Base-by-base conservation (phyloP, 1,284 basidiomycete species). In the Cystobasidiaceae sp. region DNA sequence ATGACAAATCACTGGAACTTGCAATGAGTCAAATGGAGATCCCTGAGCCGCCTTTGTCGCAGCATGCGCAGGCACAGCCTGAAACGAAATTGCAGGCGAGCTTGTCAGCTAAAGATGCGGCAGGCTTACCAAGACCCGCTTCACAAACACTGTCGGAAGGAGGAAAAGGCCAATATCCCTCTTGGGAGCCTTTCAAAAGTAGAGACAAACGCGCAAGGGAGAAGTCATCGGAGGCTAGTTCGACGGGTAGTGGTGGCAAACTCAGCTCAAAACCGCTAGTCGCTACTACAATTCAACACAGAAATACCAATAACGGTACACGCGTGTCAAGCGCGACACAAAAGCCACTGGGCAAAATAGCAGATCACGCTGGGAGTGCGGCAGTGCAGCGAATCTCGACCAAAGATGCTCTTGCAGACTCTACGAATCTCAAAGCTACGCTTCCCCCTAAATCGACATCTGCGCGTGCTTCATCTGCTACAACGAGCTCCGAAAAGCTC, bases 11-110 rank as follows among this genome's bases (percentile, higher is more conserved):
- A 11, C 19, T 64, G 4, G 61, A 64, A 34, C n/a, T 64, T n/a
- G 60, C 39, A 8, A 55, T 64, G 51, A 64, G 61, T 25, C 61
- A 64, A 30, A 64, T 64, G 61, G 52, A 49, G 21, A 55, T 64
- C 25, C 61, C 61, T 8, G 51, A 51, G 30, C 41, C 43, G 23
- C 45, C 61, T 21, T 44, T 37, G n/a, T 62, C 60, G n/a, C 56
- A 59, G 37, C 56, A 46, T 34, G 11, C 37, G 37, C 37, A 39
- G 37, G 11, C 11, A n/a, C 37, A 39, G n/a, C 37, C 11, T n/a
- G n/a, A n/a, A n/a, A n/a, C n/a, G n/a, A n/a, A n/a, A n/a, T n/a
- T 28, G 54, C 1, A 28, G 23, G 15, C 54, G 39, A 30, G 45
- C 39, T 21, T 33, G 32, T 13, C 32, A 33, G 17, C n/a, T 41